A percentile compares a stretch with the other conserved stretches of the same genome.
These are phyloP conservation scores for Cordia subcordata DNA, from an alignment of 257 asterid species.

Conservation along the genomic window DNA sequence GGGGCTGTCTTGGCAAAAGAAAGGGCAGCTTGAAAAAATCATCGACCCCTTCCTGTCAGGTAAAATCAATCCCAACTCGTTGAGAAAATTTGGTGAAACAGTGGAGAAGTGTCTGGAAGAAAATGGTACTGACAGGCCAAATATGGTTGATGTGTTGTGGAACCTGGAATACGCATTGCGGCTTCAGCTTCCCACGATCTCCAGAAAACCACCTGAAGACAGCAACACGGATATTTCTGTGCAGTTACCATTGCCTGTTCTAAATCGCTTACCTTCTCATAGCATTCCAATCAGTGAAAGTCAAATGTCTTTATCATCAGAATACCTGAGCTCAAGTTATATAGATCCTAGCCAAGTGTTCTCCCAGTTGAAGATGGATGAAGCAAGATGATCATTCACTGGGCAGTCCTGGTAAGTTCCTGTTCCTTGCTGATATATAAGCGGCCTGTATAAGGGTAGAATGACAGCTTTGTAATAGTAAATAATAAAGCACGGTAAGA, in stretches of 20 bases:
- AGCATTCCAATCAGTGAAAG: slow-evolving; percentile 13
- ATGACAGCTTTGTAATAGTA: no score
- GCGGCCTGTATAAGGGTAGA: no score
- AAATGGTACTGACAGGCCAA: slow-evolving; percentile 39
- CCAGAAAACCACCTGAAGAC: slow-evolving; percentile 29
- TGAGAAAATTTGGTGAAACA: slow-evolving; percentile 47
- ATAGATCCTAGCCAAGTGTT: slow-evolving; percentile 29
- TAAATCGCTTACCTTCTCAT: slow-evolving; percentile 33
- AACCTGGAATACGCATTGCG: slow-evolving; percentile 44
- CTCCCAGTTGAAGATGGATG: slow-evolving; percentile 31
- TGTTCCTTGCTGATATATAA: no score
- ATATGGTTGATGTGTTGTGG: slow-evolving; percentile 62
- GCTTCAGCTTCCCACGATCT: slow-evolving; percentile 32
- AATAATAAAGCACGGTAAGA: no score
- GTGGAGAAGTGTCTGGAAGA: slow-evolving; percentile 50
- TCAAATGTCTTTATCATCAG: background rate
- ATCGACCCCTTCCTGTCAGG: slow-evolving; percentile 49
- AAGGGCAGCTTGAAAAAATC: slow-evolving; percentile 37
- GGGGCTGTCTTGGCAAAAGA: slow-evolving; percentile 36
- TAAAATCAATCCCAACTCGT: slow-evolving; percentile 33
- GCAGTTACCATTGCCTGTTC: slow-evolving; percentile 24
- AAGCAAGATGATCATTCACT: slow-evolving; percentile 29
- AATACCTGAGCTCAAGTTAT: slow-evolving; percentile 9
- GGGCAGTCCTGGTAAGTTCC: no score
- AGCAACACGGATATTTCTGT: slow-evolving; percentile 35